These are phyloP conservation scores for Zangia roseola DNA, from an alignment of 768 basidiomycete species.

Conservation along the genomic window DNA sequence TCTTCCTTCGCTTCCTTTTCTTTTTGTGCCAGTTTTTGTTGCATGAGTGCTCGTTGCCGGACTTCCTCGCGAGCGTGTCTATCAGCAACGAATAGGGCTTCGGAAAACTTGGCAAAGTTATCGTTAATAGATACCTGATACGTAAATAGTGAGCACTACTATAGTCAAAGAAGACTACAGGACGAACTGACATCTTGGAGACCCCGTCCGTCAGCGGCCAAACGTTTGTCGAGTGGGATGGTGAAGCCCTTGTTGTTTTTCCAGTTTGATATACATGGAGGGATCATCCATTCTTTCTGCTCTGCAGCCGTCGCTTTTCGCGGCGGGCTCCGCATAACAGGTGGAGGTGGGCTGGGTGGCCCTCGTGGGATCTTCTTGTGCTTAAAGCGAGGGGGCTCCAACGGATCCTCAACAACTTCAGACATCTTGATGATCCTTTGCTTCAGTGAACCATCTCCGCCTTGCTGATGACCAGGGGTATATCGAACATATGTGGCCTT, in stretches of 20 bases:
- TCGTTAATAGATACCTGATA: slow-evolving; percentile 96
- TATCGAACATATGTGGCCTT: slow-evolving; percentile 93
- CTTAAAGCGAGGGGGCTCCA: slow-evolving; percentile 97
- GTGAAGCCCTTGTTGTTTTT: slow-evolving; percentile 99
- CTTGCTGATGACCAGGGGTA: slow-evolving; percentile 88
- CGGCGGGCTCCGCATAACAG: slow-evolving; percentile 92
- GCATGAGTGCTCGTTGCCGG: slow-evolving; percentile 93
- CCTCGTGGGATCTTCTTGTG: slow-evolving; percentile 99
- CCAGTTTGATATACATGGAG: slow-evolving; percentile 99
- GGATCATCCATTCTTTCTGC: slow-evolving; percentile 99
- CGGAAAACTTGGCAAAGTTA: slow-evolving; percentile 98
- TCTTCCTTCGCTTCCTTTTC: slow-evolving; percentile 96
- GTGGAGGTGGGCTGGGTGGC: slow-evolving; percentile 94
- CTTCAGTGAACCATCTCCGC: slow-evolving; percentile 59
- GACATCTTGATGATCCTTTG: slow-evolving; percentile 99
- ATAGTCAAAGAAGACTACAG: not conserved
- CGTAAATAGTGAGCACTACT: not conserved
- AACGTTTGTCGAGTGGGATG: slow-evolving; percentile 94
- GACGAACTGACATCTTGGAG: slow-evolving; percentile 82
- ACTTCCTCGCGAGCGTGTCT: slow-evolving; percentile 98
- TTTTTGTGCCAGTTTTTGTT: slow-evolving; percentile 98
- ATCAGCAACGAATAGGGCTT: slow-evolving; percentile 93
- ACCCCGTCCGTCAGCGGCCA: slow-evolving; percentile 97
- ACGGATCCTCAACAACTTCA: slow-evolving; percentile 94
- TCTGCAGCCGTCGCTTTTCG: slow-evolving; percentile 95